Percentiles rank a stretch among this genome's conserved stretches.
Conservation (phyloP, 1,284 basidiomycete species). For the Puccinia polysora region DNA sequence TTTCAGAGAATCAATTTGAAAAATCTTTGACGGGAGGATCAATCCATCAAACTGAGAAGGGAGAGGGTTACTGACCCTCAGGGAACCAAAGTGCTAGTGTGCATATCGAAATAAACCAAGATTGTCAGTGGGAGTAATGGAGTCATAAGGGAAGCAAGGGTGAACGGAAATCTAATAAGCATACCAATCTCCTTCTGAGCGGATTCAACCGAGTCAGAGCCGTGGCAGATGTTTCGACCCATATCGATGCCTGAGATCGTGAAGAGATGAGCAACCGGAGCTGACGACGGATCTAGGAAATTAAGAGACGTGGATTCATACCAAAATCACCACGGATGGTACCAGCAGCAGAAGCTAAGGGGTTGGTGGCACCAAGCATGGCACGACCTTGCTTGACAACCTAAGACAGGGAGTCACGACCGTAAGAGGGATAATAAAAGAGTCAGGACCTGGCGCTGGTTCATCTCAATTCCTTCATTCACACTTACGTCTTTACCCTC, state of each 20-base stretch:
- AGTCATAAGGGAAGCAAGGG: slow-evolving; percentile 43
- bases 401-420: slow-evolving; percentile 53
- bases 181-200: slow-evolving; percentile 51
- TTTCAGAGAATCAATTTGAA: neutral
- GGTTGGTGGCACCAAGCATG: slow-evolving; percentile 88
- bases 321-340: slow-evolving; percentile 48
- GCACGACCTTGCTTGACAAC: slow-evolving; percentile 69
- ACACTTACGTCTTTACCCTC: slow-evolving; percentile 70
- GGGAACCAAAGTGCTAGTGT: slow-evolving; percentile 72
- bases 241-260: slow-evolving; percentile 63
- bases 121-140: neutral
- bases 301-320: slow-evolving; percentile 26
- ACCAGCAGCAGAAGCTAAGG: slow-evolving; percentile 81
- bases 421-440: neutral
- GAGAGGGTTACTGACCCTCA: slow-evolving; percentile 46
- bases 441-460: too few species aligned
- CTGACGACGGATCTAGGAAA: slow-evolving; percentile 27
- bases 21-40: slow-evolving; percentile 50
- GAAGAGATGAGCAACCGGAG: slow-evolving; percentile 76
- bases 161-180: slow-evolving; percentile 61
- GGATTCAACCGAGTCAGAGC: slow-evolving; percentile 64
- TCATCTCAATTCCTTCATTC: slow-evolving; percentile 44
- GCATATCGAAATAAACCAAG: slow-evolving; percentile 55
- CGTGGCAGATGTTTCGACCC: slow-evolving; percentile 82
- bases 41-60: neutral